Conservation (phyloP, 1,284 basidiomycete species). For the Coniferiporia sulphurascens region DNA sequence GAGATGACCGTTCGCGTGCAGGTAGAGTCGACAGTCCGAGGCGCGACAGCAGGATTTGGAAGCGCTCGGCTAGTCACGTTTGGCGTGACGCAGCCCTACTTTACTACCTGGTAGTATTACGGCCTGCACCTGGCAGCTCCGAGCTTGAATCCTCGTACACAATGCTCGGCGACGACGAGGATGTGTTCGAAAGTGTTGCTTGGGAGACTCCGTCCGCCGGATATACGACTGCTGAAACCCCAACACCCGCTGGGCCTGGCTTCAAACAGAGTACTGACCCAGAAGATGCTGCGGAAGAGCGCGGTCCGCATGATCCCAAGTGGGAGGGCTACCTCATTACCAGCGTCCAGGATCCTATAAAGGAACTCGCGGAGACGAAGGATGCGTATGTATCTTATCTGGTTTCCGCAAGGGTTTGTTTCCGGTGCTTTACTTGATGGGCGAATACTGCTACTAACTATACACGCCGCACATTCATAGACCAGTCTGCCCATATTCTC, state of each 20-base stretch:
- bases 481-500: conserved; percentile 82
- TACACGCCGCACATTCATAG: conserved; percentile 36
- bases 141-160: not conserved
- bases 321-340: conserved; percentile 90
- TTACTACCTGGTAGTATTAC: not conserved
- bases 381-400: conserved; percentile 96
- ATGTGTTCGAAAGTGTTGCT: conserved; percentile 81
- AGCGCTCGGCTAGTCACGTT: not conserved
- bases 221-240: conserved; percentile 39
- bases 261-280: conserved; percentile 67
- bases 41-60: not conserved
- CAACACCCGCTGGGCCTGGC: conserved; percentile 53
- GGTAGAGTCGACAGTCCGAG: not conserved
- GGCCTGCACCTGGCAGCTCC: not conserved
- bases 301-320: conserved; percentile 68
- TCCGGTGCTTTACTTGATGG: conserved; percentile 6
- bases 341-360: conserved; percentile 86
- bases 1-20: conserved; percentile 5
- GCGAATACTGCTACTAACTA: not conserved
- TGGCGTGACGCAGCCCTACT: not conserved
- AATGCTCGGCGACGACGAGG: conserved; percentile 78
- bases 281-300: conserved; percentile 51
- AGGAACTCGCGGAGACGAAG: conserved; percentile 94
- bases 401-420: conserved; percentile 79
- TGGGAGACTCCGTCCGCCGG: conserved; percentile 69